Conservation (phyloP, 1,284 basidiomycete species). For the Calocybe gambosa region DNA sequence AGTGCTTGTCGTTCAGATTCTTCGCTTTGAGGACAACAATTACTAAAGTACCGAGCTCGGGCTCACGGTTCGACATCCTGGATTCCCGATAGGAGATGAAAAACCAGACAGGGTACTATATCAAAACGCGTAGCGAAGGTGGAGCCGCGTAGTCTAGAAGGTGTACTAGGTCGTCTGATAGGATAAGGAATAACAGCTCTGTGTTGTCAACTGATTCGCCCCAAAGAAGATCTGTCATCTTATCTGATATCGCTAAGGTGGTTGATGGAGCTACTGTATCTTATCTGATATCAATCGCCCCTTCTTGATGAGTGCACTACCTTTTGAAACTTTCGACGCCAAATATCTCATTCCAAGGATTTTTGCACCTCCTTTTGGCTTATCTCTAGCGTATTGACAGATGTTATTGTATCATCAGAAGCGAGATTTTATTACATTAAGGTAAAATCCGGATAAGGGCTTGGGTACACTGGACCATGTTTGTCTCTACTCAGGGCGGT, state of each 20-base stretch:
- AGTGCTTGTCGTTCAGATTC: conserved; percentile 66
- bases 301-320: background rate
- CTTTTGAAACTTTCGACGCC: too few relatives aligned
- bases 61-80: conserved; percentile 22
- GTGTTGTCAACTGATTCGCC: too few relatives aligned
- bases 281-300: background rate
- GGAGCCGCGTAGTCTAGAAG: background rate
- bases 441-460: too few relatives aligned
- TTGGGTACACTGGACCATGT: background rate
- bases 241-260: conserved; percentile 15
- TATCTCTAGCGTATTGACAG: too few relatives aligned
- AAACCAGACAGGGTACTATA: background rate
- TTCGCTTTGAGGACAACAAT: conserved; percentile 70
- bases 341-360: too few relatives aligned
- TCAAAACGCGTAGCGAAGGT: too few relatives aligned
- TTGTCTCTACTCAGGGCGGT: conserved; percentile 19
- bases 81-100: background rate
- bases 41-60: conserved; percentile 61
- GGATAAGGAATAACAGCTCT: too few relatives aligned
- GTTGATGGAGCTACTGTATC: background rate
- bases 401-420: too few relatives aligned
- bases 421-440: too few relatives aligned
- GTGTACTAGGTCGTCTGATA: background rate
- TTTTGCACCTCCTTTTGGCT: too few relatives aligned
- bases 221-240: conserved; percentile 6